Evolutionary conservation across 1,139 yeast species (phyloP), one percentile per base, ranked within the genome.

Genomic region (Geotrichum australiense): DNA sequence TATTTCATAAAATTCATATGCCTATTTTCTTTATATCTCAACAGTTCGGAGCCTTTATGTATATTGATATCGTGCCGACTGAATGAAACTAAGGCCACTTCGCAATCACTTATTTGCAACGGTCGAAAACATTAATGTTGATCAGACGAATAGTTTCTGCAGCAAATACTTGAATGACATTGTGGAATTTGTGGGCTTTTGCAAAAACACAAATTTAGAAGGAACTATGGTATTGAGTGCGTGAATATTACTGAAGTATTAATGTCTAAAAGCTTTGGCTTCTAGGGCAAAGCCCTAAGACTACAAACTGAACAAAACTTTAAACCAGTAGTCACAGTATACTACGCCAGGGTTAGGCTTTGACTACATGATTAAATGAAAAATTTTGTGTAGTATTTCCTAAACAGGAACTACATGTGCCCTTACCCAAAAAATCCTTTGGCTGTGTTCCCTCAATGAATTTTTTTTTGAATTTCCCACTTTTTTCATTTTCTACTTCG

Each of bases 401-500:
- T 3, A 28, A 34, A 22, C 19, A 34, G 43, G 28, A 34, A 39
- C 18, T 8, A 2, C 12, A 19, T 19, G 16, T 15, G 11, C 29
- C 30, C 42, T 39, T 27, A 19, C 42, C 33, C 37, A 15, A 14
- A 11, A 22, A 31, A n/a, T n/a, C n/a, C n/a, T 19, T 15, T 25
- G 22, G 22, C 37, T 16, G 28, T 15, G 31, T 11, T 5, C 12
- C 5, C 30, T 15, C 21, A 11, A 26, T 31, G 30, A 27, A 25
- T 35, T 35, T 39, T 26, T 34, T 16, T 33, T 27, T n/a, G 30
- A 19, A 35, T 37, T 35, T 32, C 29, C 44, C 41, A 24, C 41
- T 28, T 35, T 24, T 31, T 31, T 30, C 36, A n/a, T 24, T 31
- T 25, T 23, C 5, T 12, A 19, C 14, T 33, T 31, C 36, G 40